Conservation (phyloP, 2,329 filamentous ascomycete genomes). For the Zasmidium cellare region DNA sequence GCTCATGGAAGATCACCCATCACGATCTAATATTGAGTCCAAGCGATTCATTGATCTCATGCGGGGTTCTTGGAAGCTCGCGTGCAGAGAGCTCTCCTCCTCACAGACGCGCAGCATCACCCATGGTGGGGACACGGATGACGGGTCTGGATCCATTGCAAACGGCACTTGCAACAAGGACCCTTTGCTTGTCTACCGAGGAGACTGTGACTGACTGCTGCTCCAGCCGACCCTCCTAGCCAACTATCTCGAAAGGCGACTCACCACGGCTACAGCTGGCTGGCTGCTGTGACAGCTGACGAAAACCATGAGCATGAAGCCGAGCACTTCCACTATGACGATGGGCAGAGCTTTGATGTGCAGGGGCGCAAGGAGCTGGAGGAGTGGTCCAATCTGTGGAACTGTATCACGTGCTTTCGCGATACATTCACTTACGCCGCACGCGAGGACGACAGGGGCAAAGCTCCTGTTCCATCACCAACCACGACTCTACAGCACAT, state of each 20-base stretch:
- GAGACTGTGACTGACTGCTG: not conserved
- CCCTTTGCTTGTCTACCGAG: not conserved
- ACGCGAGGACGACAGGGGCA: not conserved
- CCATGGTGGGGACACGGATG: not conserved
- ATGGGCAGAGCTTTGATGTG: not conserved
- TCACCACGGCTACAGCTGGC: not conserved
- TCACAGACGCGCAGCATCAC: not conserved
- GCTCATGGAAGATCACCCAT: not conserved
- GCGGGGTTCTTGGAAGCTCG: conserved; percentile 10
- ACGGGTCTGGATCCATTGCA: not conserved
- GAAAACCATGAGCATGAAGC: not conserved
- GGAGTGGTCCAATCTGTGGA: not conserved
- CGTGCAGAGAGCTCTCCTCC: conserved; percentile 1
- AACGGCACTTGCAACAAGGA: not conserved
- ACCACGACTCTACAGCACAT: no score
- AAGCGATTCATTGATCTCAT: conserved; percentile 9
- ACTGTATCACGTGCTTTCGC: not conserved
- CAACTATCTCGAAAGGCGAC: not conserved
- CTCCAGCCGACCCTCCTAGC: not conserved
- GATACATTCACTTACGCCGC: not conserved
- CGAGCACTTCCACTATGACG: not conserved
- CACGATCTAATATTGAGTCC: not conserved
- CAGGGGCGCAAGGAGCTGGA: not conserved
- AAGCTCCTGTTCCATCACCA: no score
- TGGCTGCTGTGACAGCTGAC: not conserved